Conservation (phyloP, 208 protist species). For the Trypanosoma vivax region DNA sequence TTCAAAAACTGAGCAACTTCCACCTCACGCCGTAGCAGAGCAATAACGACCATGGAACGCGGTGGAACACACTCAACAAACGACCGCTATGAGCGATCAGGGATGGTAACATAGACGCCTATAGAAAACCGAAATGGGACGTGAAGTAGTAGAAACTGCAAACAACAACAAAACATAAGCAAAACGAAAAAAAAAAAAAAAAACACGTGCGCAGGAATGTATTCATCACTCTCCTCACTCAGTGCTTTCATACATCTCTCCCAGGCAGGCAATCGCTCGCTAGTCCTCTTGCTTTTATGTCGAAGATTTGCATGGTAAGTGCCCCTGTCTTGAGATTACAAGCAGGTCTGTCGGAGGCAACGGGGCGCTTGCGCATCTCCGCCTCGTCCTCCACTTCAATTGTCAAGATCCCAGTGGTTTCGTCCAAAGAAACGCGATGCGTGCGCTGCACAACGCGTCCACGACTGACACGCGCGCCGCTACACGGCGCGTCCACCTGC, state of each 20-base stretch:
- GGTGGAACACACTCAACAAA: too few relatives aligned
- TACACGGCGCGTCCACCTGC: slow-evolving; percentile 22
- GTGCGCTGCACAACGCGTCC: slow-evolving; percentile 51
- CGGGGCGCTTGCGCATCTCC: slow-evolving; percentile 31
- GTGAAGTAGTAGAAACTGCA: too few relatives aligned
- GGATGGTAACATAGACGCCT: too few relatives aligned
- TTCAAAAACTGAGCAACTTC: too few relatives aligned
- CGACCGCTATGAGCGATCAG: too few relatives aligned
- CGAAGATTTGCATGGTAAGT: slow-evolving; percentile 82
- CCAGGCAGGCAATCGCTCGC: too few relatives aligned
- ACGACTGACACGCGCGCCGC: slow-evolving; percentile 13
- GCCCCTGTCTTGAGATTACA: slow-evolving; percentile 53
- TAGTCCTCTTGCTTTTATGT: slow-evolving; percentile 68
- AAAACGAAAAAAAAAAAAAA: background rate
- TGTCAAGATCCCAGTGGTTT: slow-evolving; percentile 56
- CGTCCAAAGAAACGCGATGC: slow-evolving; percentile 58
- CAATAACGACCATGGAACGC: too few relatives aligned
- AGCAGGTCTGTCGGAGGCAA: slow-evolving; percentile 55
- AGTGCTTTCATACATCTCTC: too few relatives aligned
- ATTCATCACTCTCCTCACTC: background rate
- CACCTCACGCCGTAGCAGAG: too few relatives aligned
- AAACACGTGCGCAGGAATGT: background rate
- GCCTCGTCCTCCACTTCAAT: slow-evolving; percentile 65
- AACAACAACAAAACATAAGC: too few relatives aligned
- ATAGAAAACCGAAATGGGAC: too few relatives aligned